Evolutionary conservation across 208 protist genomes (phyloP).

Genomic region (Trypanosoma melophagium): DNA sequence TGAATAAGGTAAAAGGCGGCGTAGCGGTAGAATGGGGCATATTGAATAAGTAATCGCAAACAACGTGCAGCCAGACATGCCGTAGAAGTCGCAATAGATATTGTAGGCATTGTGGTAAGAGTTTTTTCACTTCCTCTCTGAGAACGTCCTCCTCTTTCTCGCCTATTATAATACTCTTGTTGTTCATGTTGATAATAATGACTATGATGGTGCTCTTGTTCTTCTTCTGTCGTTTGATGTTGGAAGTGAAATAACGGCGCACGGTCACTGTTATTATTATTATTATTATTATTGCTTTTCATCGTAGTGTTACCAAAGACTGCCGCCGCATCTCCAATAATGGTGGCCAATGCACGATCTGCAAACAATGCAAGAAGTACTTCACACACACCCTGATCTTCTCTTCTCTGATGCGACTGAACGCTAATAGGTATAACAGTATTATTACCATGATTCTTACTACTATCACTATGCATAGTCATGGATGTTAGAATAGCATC

Average conservation of each 20-base stretch:
- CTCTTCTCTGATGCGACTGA: neutral
- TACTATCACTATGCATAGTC: neutral
- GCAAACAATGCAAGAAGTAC: constrained; percentile 14
- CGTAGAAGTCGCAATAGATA: constrained; percentile 1
- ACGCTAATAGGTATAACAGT: neutral
- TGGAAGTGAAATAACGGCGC: neutral
- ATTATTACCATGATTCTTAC: neutral
- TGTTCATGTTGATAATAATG: constrained; percentile 3
- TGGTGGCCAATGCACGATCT: constrained; percentile 9
- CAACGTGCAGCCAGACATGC: constrained; percentile 20
- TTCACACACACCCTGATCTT: neutral
- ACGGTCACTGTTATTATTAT: neutral
- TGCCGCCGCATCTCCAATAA: constrained; percentile 6
- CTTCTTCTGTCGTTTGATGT: no score
- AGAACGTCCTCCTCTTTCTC: neutral
- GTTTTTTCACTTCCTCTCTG: neutral
- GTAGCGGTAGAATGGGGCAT: constrained; percentile 20
- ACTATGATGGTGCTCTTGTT: no score
- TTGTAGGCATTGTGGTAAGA: neutral
- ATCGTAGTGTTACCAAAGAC: neutral
- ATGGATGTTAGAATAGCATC: neutral
- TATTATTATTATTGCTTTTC: neutral
- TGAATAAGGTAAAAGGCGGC: constrained; percentile 22
- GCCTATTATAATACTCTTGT: neutral
- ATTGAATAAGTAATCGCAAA: constrained; percentile 21